Base-by-base conservation (phyloP, 2,329 filamentous ascomycete species). In the Aspergillus caelatus region DNA sequence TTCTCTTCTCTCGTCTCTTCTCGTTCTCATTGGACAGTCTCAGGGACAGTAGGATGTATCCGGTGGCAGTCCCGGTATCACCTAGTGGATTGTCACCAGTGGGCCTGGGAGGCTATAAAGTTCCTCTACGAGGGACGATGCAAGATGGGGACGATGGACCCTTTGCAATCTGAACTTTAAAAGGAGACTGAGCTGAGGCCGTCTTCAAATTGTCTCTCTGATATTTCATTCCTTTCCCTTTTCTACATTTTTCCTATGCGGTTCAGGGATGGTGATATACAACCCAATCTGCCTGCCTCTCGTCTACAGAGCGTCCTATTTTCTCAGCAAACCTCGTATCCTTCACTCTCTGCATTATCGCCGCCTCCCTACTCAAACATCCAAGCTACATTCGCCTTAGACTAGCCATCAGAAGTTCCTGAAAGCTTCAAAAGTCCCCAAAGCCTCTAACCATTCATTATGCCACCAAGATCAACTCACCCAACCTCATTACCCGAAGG, bases 401-500 rank as follows among this genome's bases (percentile, higher is more conserved):
- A 12, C 28, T 30, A 50, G 14, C 3, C 7, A 50, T 28, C 46
- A 10, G 14, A 30, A 26, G 23, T 12, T 9, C 23, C 14, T 6
- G 11, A 14, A 19, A 19, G 19, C 45, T 14, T 12, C 21, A 14
- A 19, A 41, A 41, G 36, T 16, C 8, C 3, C 26, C 2, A n/a
- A 32, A n/a, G 9, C 16, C 26, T 12, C 7, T n/a, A 41, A 41
- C 3, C 28, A 28, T 45, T 23, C 59, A 39, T 46, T 21, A 75
- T 76, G 74, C 65, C 73, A 11, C 64, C 68, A 10, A 75, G 70
- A 57, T 57, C 56, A 36, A 57, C 62, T 46, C 69, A 71, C 30
- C 66, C 62, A 19, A 41, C 52, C 34, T 60, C 70, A 34, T 65
- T 77, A 26, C 75, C 74, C n/a, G 75, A 77, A 65, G 73, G 69